Percentiles rank a stretch among this genome's conserved stretches.
These are phyloP conservation scores for Penicillium expansum DNA, from an alignment of 2,329 filamentous ascomycete species.

Conservation along the genomic window DNA sequence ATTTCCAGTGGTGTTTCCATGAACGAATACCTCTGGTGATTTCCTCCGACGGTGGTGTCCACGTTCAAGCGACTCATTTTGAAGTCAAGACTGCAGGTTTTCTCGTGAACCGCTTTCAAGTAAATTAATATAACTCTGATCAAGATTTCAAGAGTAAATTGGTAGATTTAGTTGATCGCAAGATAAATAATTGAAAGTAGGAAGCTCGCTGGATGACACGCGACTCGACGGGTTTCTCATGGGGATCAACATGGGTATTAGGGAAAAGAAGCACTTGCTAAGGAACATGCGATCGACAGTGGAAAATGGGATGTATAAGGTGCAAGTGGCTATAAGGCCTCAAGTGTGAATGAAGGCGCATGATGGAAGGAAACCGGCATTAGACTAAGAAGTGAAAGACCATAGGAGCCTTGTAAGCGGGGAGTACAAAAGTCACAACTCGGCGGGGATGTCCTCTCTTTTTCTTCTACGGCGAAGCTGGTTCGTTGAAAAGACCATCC, in stretches of 20 bases:
- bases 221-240: slow-evolving; percentile 3
- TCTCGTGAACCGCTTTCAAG: not conserved
- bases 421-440: slow-evolving; percentile 13
- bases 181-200: not conserved
- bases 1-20: slow-evolving; percentile 24
- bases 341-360: slow-evolving; percentile 11
- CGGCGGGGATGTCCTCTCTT: slow-evolving; percentile 11
- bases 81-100: not conserved
- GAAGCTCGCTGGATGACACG: not conserved
- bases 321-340: not conserved
- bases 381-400: slow-evolving; percentile 3
- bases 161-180: not conserved
- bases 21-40: slow-evolving; percentile 22
- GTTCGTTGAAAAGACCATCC: slow-evolving; percentile 9
- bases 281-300: not conserved
- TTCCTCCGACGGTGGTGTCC: slow-evolving; percentile 15
- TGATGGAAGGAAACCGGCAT: slow-evolving; percentile 10
- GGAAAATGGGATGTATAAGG: not conserved
- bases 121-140: not conserved
- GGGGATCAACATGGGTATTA: not conserved
- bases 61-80: slow-evolving; percentile 22
- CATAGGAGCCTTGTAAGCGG: not conserved
- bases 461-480: not conserved
- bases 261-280: not conserved
- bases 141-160: not conserved